Base-by-base conservation (phyloP, 2,329 filamentous ascomycete species). In the Hypomyces perniciosus region DNA sequence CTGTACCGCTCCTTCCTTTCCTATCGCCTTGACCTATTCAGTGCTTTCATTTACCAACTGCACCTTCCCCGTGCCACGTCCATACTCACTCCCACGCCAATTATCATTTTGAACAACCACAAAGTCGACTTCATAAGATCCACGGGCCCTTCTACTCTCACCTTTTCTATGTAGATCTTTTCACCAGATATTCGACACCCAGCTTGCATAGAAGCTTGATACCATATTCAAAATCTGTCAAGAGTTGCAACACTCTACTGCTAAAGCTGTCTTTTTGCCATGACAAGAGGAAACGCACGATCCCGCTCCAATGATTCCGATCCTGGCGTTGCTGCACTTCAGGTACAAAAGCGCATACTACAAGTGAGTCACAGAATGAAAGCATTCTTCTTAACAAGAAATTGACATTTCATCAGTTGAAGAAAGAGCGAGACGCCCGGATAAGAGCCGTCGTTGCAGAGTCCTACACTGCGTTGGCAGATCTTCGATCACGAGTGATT, bases 331-430 rank as follows among this genome's bases (percentile, higher is more conserved):
- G 38, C 59, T n/a, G 56, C 62, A 2, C 41, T 62, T 9, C 54
- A 59, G 44, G 57, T 59, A 2, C 62, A 68, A 26, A 56, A 60
- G n/a, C 61, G 61, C 5, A 60, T 68, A 28, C 30, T 54, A 2
- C 54, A 62, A 55, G 66, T 62, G 54, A 7, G 35, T 38, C 8
- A 9, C n/a, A 13, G 20, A 20, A 38, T n/a, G 7, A 27, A 2
- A 3, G 2, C 26, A 4, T 6, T 29, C 26, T 28, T 28, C 33
- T 5, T 6, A 12, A 8, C n/a, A 30, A 34, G 7, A 42, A 7
- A 7, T 33, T 56, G 1, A 61, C 5, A 8, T n/a, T 7, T 3
- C 8, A 10, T 2, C 10, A 69, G 67, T 48, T 69, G 6, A 67
- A 63, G 35, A 63, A 51, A 13, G 56, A 65, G 35, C 62, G 65